Conservation (phyloP, 306 rosid species). For the Pterocarpus santalinus region DNA sequence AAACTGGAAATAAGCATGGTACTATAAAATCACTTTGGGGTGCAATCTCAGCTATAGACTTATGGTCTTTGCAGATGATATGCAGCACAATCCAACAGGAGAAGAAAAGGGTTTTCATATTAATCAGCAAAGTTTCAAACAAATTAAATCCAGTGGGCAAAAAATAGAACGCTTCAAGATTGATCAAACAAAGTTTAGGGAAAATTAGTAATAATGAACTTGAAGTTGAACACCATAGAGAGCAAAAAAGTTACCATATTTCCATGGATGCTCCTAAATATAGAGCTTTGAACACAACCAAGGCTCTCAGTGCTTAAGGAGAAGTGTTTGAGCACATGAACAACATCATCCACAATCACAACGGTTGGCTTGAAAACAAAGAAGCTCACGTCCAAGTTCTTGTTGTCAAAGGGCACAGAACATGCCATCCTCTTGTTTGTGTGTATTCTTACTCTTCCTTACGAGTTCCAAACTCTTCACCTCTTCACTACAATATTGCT, state of each 20-base stretch:
- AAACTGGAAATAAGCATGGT: slow-evolving; percentile 30
- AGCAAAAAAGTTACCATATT: slow-evolving; percentile 59
- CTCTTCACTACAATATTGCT: background rate
- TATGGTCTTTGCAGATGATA: background rate
- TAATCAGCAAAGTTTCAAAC: slow-evolving; percentile 29
- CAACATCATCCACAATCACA: slow-evolving; percentile 67
- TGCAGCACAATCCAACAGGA: background rate
- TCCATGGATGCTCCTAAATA: slow-evolving; percentile 92
- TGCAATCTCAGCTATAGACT: background rate
- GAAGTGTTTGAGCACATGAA: slow-evolving; percentile 67
- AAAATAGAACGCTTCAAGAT: background rate
- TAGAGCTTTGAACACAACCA: slow-evolving; percentile 82
- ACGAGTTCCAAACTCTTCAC: background rate
- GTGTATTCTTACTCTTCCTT: background rate
- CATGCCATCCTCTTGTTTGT: slow-evolving; percentile 58
- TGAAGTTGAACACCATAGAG: background rate
- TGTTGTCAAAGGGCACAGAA: slow-evolving; percentile 68
- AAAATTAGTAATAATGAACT: background rate
- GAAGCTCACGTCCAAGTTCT: slow-evolving; percentile 66
- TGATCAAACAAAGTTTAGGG: background rate
- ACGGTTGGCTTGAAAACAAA: slow-evolving; percentile 82
- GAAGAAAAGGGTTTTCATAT: slow-evolving; percentile 6
- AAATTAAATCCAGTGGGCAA: background rate
- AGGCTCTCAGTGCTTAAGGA: slow-evolving; percentile 66
- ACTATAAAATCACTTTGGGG: background rate